Conservation (phyloP, 768 basidiomycete genomes). For the Boletales sp. region DNA sequence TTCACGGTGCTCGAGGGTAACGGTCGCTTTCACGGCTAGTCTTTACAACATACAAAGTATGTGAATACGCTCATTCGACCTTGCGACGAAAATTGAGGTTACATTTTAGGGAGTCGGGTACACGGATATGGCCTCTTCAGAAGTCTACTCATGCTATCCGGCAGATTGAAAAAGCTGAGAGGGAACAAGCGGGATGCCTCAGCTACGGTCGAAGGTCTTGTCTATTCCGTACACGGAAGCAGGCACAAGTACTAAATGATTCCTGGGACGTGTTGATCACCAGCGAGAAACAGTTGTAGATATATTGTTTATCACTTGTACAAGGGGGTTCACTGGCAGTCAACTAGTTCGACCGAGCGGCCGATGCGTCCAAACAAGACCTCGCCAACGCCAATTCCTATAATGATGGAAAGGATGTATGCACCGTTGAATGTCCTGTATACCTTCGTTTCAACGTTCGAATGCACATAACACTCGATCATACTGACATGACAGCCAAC, state of each 20-base stretch:
- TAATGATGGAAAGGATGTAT: conserved; percentile 68
- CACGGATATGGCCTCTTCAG: too few relatives aligned
- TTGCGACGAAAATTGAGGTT: too few relatives aligned
- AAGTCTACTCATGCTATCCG: too few relatives aligned
- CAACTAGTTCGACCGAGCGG: not conserved
- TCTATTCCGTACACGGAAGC: too few relatives aligned
- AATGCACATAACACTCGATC: not conserved
- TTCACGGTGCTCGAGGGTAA: not conserved
- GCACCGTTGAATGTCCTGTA: conserved; percentile 80
- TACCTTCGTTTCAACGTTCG: conserved; percentile 5
- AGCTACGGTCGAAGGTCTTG: too few relatives aligned
- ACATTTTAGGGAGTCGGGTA: not conserved
- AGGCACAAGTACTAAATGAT: too few relatives aligned
- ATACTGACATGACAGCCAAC: conserved; percentile 72
- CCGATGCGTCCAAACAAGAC: conserved; percentile 62
- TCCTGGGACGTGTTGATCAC: too few relatives aligned
- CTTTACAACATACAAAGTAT: conserved; percentile 7
- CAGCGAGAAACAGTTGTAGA: too few relatives aligned
- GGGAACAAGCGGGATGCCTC: too few relatives aligned
- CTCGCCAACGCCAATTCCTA: conserved; percentile 75
- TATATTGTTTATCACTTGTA: too few relatives aligned
- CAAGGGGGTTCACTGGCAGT: too few relatives aligned
- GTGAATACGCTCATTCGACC: not conserved
- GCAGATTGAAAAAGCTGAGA: not conserved
- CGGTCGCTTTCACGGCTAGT: not conserved